Base-by-base conservation (phyloP, 345 rosid genomes). In the Pugionium cornutum region DNA sequence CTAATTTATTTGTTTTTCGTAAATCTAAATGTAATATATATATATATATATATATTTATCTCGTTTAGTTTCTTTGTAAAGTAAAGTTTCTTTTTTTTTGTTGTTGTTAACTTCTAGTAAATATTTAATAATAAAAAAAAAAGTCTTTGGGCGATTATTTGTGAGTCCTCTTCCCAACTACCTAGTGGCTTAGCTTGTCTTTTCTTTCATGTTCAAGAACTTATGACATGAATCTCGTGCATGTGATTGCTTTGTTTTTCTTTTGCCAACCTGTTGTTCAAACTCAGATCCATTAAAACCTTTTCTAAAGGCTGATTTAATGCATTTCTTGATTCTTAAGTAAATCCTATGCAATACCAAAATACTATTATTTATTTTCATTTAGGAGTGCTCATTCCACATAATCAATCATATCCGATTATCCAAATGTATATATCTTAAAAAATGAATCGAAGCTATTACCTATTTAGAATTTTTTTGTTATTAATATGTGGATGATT, bases 171-270 rank as follows among this genome's bases (percentile, higher is more conserved):
- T 9, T 41, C 57, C 18, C 41, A 44, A 32, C 40, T 11, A 59
- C 37, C 52, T 8, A 44, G 41, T 59, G 50, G 18, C 18, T 18
- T 18, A 18, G 41, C 34, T 7, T 59, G 41, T 59, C 40, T 31
- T 31, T 31, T 44, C 11, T 43, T 32, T 18, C 5, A 25, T 30
- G 31, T 44, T 18, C 36, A 59, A 43, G 25, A 31, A 7, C 51
- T 31, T 43, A 59, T 31, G 64, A 31, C 51, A 31, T 31, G 64
- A 58, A 51, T 58, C 64, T 43, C 64, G 64, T 59, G 64, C 39
- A 59, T 43, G 8, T 43, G 30, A 44, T 59, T 18, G 40, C 29
- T 8, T 28, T 27, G 33, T 3, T 56, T 55, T 7, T n/a, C n/a
- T n/a, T n/a, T n/a, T 2, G 8, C 32, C 45, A 37, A 9, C 25